A percentile compares a stretch with the other conserved stretches of the same genome.
These are phyloP conservation scores for Plasmodium gonderi DNA, from an alignment of 169 alveolate species.

Conservation along the genomic window DNA sequence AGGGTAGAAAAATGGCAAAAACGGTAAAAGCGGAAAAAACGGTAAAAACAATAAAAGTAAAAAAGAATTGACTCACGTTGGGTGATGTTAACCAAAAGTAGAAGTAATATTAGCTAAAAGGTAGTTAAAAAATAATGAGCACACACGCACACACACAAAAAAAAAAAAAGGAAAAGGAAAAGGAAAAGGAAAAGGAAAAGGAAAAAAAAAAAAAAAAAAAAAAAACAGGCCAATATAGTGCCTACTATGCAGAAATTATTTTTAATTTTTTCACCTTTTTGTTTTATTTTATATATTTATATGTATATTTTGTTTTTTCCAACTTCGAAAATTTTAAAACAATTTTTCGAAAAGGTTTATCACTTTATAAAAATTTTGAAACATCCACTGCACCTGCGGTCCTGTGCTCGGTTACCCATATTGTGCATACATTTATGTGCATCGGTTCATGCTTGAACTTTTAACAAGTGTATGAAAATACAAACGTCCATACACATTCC, in stretches of 20 bases:
- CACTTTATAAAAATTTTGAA: neutral
- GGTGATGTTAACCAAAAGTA: neutral
- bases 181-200: too few species aligned
- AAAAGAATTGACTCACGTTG: neutral
- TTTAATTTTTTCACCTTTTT: neutral
- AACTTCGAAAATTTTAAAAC: neutral
- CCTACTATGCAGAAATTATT: too few species aligned
- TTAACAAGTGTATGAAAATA: neutral
- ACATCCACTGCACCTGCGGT: conserved; percentile 8
- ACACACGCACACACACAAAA: too few species aligned
- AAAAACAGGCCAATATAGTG: too few species aligned
- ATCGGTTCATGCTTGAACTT: too few species aligned
- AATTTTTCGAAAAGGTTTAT: neutral
- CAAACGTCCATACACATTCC: neutral
- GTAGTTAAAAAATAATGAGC: too few species aligned
- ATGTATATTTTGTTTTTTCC: neutral
- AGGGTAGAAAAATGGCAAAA: neutral
- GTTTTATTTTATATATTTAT: neutral
- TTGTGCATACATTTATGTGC: neutral
- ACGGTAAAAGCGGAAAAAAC: neutral
- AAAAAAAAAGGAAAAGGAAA: too few species aligned
- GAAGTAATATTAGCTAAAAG: too few species aligned
- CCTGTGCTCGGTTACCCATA: conserved; percentile 1
- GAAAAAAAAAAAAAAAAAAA: too few species aligned
- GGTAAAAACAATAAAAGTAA: neutral